Evolutionary conservation across 2,329 filamentous ascomycete species (phyloP).

Genomic region (Verruconis gallopava): DNA sequence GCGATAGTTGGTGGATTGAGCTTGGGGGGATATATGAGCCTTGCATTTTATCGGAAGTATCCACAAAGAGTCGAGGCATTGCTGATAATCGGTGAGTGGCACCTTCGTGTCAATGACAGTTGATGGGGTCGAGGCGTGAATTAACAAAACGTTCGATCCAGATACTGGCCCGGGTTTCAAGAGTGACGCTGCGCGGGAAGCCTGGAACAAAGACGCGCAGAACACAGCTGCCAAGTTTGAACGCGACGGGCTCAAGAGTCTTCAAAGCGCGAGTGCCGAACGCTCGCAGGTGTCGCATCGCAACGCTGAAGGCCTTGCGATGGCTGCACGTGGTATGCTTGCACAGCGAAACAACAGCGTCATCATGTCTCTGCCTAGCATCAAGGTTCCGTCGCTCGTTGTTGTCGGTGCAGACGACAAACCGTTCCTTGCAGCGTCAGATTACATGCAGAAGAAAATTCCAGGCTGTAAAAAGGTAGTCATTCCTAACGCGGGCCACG

Average conservation of each 20-base stretch:
- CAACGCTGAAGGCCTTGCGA: constrained; percentile 15
- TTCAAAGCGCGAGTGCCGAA: constrained; percentile 13
- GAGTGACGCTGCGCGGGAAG: constrained; percentile 14
- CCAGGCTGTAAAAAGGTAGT: constrained; percentile 16
- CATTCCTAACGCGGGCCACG: constrained; percentile 17
- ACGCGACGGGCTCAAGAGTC: constrained; percentile 12
- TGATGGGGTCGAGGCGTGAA: no score
- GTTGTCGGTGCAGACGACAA: constrained; percentile 17
- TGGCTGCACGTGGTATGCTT: constrained; percentile 18
- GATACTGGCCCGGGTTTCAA: constrained; percentile 19
- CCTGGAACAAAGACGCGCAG: constrained; percentile 16
- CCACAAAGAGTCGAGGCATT: constrained; percentile 14
- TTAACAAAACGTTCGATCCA: no score
- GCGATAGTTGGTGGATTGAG: constrained; percentile 17
- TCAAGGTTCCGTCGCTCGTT: constrained; percentile 16
- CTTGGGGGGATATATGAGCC: constrained; percentile 19
- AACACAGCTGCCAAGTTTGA: constrained; percentile 15
- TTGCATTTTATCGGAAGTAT: constrained; percentile 17
- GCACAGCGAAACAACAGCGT: constrained; percentile 15
- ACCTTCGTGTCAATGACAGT: not conserved
- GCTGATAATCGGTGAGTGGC: constrained; percentile 14
- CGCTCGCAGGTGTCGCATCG: constrained; percentile 14
- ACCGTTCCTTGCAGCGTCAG: constrained; percentile 16
- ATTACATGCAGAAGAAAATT: constrained; percentile 20
- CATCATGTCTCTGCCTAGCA: constrained; percentile 14